Conservation (phyloP, 352 stramenopile species). For the Phytophthora cactorum region DNA sequence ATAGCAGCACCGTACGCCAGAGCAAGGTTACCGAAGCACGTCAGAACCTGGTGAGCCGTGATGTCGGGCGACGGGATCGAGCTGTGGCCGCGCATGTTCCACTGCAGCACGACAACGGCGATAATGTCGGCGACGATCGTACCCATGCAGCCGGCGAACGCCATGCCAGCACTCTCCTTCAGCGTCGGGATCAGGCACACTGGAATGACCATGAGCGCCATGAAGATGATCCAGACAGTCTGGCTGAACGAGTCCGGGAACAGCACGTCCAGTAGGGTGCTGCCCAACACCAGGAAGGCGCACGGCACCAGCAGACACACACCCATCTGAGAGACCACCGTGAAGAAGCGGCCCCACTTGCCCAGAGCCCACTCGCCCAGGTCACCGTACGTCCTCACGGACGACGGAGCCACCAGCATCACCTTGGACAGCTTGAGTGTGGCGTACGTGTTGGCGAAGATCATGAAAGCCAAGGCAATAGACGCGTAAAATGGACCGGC, state of each 20-base stretch:
- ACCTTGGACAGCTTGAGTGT: constrained; percentile 55
- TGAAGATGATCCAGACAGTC: constrained; percentile 5
- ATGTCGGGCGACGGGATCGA: constrained; percentile 44
- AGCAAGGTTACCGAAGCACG: constrained; percentile 53
- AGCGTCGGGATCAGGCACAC: constrained; percentile 45
- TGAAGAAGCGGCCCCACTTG: constrained; percentile 40
- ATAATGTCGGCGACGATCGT: constrained; percentile 58
- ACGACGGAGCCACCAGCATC: constrained; percentile 50
- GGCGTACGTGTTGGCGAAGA: constrained; percentile 62
- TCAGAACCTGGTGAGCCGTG: constrained; percentile 26
- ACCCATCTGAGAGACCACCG: constrained; percentile 49
- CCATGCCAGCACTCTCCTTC: constrained; percentile 27
- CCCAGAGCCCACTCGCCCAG: constrained; percentile 46
- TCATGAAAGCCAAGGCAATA: constrained; percentile 58
- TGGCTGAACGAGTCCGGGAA: constrained; percentile 51
- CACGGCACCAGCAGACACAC: constrained; percentile 49
- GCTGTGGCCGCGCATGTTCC: constrained; percentile 51
- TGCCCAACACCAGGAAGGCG: constrained; percentile 57
- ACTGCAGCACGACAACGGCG: constrained; percentile 43
- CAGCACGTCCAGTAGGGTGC: constrained; percentile 46
- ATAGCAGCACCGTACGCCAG: constrained; percentile 62
- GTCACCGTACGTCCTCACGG: constrained; percentile 58
- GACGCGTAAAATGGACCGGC: constrained; percentile 50
- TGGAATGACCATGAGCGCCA: constrained; percentile 11
- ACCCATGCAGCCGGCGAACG: constrained; percentile 52